Evolutionary conservation across 768 basidiomycete genomes (phyloP), one percentile per base, ranked within the genome.

Genomic region (Ephemerocybe angulata): DNA sequence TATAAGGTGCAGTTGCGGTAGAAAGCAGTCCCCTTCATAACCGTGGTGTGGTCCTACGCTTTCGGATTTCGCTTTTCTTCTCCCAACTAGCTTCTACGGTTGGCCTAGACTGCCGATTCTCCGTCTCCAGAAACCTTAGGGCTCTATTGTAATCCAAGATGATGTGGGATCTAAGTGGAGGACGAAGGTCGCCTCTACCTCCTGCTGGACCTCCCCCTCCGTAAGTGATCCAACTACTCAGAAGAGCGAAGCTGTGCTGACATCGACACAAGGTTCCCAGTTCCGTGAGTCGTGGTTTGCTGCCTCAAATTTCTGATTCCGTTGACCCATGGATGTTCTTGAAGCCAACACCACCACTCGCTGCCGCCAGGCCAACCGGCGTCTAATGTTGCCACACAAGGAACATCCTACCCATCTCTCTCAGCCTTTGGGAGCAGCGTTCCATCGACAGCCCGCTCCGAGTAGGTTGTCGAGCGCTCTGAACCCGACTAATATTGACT

Each of bases 81-180:
- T n/a, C n/a, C n/a, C n/a, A n/a, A n/a, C n/a, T n/a, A n/a, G n/a
- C n/a, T n/a, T n/a, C n/a, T n/a, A n/a, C n/a, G n/a, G n/a, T n/a
- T n/a, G n/a, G n/a, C n/a, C 28, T 25, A 42, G 31, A 29, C 42
- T 22, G 52, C 22, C 15, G 27, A 21, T 43, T 30, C 25, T 24
- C 4, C 7, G 21, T 27, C 33, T 41, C 50, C 38, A 29, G 30
- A 35, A 15, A 33, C 19, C 28, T 22, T 21, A 25, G 29, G 10
- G 10, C 28, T 19, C 17, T 38, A 24, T 25, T 7, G 15, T 24
- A 22, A 48, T n/a, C 8, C 63, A 70, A 67, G 56, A 75, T 72
- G 74, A 76, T 76, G 76, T 76, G 74, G 74, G 71, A 73, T 64
- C 64, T 69, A 22, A 56, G 60, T 24, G 60, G 64, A 56, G 57